Evolutionary conservation across 1,139 yeast species (phyloP).

Genomic region (Saccharomyces hybrid): DNA sequence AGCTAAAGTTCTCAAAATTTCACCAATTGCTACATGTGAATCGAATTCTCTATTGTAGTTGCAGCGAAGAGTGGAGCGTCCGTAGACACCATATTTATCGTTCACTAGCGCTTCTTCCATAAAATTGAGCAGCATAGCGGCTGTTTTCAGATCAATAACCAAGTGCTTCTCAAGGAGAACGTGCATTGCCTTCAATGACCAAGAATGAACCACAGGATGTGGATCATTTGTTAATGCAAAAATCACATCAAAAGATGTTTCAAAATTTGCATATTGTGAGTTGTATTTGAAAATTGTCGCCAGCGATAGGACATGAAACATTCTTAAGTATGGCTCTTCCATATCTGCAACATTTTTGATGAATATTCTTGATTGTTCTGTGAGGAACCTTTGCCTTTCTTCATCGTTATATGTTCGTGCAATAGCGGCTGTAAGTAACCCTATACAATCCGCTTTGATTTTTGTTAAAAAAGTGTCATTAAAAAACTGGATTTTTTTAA

Average conservation of each 20-base stretch:
- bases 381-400: slow-evolving; percentile 19
- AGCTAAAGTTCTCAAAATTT: slow-evolving; percentile 38
- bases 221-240: slow-evolving; percentile 66
- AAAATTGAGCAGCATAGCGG: slow-evolving; percentile 40
- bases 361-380: slow-evolving; percentile 46
- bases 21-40: slow-evolving; percentile 36
- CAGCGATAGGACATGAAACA: slow-evolving; percentile 53
- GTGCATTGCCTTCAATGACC: slow-evolving; percentile 56
- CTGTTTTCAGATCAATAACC: slow-evolving; percentile 38
- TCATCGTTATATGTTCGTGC: slow-evolving; percentile 25
- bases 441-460: slow-evolving; percentile 61
- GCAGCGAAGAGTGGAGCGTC: slow-evolving; percentile 38
- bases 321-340: slow-evolving; percentile 57
- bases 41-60: slow-evolving; percentile 42
- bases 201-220: slow-evolving; percentile 73
- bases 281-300: slow-evolving; percentile 50
- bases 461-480: slow-evolving; percentile 35
- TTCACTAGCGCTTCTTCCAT: slow-evolving; percentile 42
- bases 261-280: slow-evolving; percentile 38
- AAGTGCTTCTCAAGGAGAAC: slow-evolving; percentile 51
- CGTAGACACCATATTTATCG: slow-evolving; percentile 49
- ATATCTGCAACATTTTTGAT: slow-evolving; percentile 57
- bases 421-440: slow-evolving; percentile 42
- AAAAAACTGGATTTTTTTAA: slow-evolving; percentile 41
- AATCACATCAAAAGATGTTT: slow-evolving; percentile 48